phyloP scores from a whole-genome alignment of 345 rosid species.

The Pelargonium nanum region DNA sequence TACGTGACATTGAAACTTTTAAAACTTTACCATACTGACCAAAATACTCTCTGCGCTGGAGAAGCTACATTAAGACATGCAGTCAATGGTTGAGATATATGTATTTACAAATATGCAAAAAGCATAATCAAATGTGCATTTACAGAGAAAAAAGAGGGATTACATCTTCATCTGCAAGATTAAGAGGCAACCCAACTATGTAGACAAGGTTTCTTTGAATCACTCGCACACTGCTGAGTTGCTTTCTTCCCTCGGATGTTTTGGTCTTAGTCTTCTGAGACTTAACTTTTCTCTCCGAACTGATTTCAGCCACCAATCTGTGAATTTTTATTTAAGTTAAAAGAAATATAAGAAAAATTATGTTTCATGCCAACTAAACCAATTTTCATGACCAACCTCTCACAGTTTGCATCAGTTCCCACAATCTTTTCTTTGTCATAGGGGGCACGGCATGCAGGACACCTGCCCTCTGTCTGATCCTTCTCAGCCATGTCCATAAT shows the following conservation, averaged over 20 bases:
- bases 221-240: constrained; percentile 54
- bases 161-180: constrained; percentile 74
- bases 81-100: not conserved
- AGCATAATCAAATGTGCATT: not conserved
- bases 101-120: not conserved
- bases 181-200: constrained; percentile 57
- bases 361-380: not conserved
- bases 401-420: constrained; percentile 58
- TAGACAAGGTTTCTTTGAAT: constrained; percentile 63
- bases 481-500: constrained; percentile 94
- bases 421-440: constrained; percentile 93
- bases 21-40: constrained; percentile 68
- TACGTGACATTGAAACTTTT: constrained; percentile 61
- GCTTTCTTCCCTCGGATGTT: constrained; percentile 52
- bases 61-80: constrained; percentile 38
- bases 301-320: constrained; percentile 64
- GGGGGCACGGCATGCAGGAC: constrained; percentile 83
- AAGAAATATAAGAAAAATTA: too few relatives aligned
- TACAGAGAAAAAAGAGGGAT: not conserved
- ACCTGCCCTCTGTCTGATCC: constrained; percentile 72
- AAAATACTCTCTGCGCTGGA: constrained; percentile 53
- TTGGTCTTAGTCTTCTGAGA: constrained; percentile 47
- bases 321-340: not conserved
- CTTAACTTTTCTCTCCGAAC: constrained; percentile 45
- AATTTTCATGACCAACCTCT: constrained; percentile 35